Evolutionary conservation across 352 stramenopile genomes (phyloP).

Genomic region (Pythium rhizo-oryzae): DNA sequence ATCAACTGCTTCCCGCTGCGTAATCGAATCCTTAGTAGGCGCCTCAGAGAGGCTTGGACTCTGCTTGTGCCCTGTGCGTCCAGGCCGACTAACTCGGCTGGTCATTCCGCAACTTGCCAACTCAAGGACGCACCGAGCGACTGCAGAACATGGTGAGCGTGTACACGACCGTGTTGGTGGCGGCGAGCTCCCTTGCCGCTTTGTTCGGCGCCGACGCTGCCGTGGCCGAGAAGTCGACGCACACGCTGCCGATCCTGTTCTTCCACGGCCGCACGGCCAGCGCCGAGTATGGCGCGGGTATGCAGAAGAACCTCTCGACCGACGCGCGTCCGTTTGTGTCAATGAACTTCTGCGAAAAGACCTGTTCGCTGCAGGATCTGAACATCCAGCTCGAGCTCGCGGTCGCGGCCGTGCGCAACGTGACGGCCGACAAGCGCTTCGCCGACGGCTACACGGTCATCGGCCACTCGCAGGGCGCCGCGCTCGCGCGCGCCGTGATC

Average conservation of each 20-base stretch:
- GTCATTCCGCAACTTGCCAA: background rate
- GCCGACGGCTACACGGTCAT: constrained; percentile 52
- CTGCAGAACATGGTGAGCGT: background rate
- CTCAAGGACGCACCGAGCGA: background rate
- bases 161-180: background rate
- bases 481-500: constrained; percentile 43
- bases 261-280: constrained; percentile 48
- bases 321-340: constrained; percentile 38
- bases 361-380: constrained; percentile 37
- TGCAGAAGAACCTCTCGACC: constrained; percentile 36
- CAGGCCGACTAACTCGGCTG: background rate
- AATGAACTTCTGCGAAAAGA: constrained; percentile 41
- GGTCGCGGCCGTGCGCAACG: constrained; percentile 41
- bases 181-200: background rate
- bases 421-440: constrained; percentile 39
- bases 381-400: constrained; percentile 39
- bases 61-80: no score
- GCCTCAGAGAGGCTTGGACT: no score
- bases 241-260: constrained; percentile 44
- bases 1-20: background rate
- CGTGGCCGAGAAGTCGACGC: background rate
- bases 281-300: constrained; percentile 31
- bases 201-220: background rate
- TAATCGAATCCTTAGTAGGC: background rate
- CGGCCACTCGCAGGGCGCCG: constrained; percentile 45